Percentiles rank a stretch among this genome's conserved stretches.
Conservation (phyloP, 208 protist genomes). For the Crithidia expoeki region DNA sequence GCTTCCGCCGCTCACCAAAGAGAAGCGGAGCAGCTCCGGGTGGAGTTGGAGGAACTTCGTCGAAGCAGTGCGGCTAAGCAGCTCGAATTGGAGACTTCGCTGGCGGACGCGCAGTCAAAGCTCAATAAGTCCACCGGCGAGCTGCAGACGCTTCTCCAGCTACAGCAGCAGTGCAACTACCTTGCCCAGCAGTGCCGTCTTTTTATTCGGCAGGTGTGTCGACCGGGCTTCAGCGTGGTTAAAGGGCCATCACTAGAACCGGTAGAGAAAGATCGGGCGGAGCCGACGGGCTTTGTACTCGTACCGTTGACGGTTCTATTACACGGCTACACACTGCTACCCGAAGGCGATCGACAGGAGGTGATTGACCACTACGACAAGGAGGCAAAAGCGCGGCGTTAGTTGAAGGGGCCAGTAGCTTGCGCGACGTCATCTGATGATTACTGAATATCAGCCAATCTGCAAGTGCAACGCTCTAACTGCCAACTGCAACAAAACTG, state of each 20-base stretch:
- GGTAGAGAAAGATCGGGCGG: conserved; percentile 67
- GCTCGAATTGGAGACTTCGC: conserved; percentile 43
- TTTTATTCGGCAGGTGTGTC: conserved; percentile 81
- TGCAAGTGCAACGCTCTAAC: background rate
- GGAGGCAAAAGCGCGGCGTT: conserved; percentile 23
- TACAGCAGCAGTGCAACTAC: conserved; percentile 43
- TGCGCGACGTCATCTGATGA: too few species aligned
- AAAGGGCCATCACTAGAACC: conserved; percentile 77
- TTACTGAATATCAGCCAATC: too few species aligned
- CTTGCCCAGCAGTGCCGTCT: conserved; percentile 72
- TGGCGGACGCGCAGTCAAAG: conserved; percentile 25
- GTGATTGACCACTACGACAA: conserved; percentile 74
- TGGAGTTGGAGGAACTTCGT: conserved; percentile 28
- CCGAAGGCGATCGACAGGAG: conserved; percentile 57
- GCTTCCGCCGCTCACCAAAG: background rate
- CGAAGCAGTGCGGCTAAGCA: conserved; percentile 25
- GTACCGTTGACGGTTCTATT: conserved; percentile 76
- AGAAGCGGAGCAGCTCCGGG: conserved; percentile 15
- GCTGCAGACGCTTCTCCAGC: conserved; percentile 19
- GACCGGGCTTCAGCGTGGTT: conserved; percentile 83
- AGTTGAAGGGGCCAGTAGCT: too few species aligned
- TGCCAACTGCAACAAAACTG: background rate
- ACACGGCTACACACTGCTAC: conserved; percentile 82
- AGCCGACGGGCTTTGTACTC: conserved; percentile 82
- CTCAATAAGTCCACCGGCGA: conserved; percentile 25